These are phyloP conservation scores for Hordeum vulgare DNA, from an alignment of 176 grass and related monocot genomes.

Conservation along the genomic window MorexV3_pseudomolecules_assembly NC_058520.1:571738210-571738709, in stretches of 20 bases:
- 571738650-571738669: neutral
- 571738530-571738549: neutral
- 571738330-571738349: too few species aligned
- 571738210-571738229: neutral
- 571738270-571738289: neutral
- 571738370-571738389: neutral
- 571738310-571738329: neutral
- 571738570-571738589: neutral
- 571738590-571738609: neutral
- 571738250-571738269: neutral
- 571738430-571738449: neutral
- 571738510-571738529: neutral
- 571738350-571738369: neutral
- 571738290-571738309: neutral
- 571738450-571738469: neutral
- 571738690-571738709: neutral
- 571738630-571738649: neutral
- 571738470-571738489: neutral
- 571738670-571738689: neutral
- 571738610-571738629: neutral
- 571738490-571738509: neutral
- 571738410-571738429: too few species aligned
- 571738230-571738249: neutral
- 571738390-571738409: neutral
- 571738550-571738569: neutral